Conservation (phyloP, 495 filamentous ascomycete species). For the Copromyces sp. region DNA sequence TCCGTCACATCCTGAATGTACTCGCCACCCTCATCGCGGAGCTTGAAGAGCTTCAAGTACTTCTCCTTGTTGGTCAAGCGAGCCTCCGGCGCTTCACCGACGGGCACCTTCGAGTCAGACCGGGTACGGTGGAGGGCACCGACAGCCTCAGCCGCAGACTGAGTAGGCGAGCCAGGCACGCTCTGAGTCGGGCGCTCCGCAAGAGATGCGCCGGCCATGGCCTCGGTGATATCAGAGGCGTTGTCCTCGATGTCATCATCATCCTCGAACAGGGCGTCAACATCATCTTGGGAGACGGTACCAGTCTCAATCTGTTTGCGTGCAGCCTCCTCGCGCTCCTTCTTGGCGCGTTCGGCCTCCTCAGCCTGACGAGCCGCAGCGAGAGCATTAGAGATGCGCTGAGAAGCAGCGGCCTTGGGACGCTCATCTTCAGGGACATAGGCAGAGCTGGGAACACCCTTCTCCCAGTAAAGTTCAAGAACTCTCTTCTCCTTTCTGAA, state of each 20-base stretch:
- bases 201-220: conserved; percentile 77
- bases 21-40: conserved; percentile 87
- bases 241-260: conserved; percentile 68
- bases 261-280: conserved; percentile 76
- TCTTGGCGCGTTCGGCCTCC: conserved; percentile 63
- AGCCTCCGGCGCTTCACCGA: conserved; percentile 58
- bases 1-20: conserved; percentile 97
- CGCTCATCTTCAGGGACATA: conserved; percentile 97
- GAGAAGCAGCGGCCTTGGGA: conserved; percentile 62
- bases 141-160: conserved; percentile 54
- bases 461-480: conserved; percentile 98
- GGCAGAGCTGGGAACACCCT: conserved; percentile 90
- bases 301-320: conserved; percentile 88
- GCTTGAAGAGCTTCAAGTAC: conserved; percentile 78
- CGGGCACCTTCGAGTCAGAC: conserved; percentile 83
- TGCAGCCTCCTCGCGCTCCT: conserved; percentile 77
- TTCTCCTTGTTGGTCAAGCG: conserved; percentile 91
- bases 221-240: conserved; percentile 74
- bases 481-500: conserved; percentile 91
- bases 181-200: conserved; percentile 86
- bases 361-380: conserved; percentile 71
- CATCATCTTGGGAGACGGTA: conserved; percentile 80
- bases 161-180: conserved; percentile 85
- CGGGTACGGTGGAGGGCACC: conserved; percentile 77
- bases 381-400: conserved; percentile 60